Evolutionary conservation across 371 early-diverging fungal genomes (phyloP).

Genomic region (Catenaria anguillulae): DNA sequence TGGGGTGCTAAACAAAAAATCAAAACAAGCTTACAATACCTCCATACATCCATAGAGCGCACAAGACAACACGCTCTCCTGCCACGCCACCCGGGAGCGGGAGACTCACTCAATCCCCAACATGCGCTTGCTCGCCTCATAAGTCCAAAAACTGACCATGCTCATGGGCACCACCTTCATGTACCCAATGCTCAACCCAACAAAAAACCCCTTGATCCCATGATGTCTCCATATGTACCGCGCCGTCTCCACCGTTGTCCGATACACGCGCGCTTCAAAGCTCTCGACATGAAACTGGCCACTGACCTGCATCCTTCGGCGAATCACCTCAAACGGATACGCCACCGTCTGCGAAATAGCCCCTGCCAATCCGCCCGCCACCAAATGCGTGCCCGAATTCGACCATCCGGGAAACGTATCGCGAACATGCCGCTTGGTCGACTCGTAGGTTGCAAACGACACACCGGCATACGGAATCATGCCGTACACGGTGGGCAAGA

Average conservation of each 20-base stretch:
- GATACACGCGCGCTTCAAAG: conserved; percentile 13
- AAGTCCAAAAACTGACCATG: conserved; percentile 69
- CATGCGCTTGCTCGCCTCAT: conserved; percentile 46
- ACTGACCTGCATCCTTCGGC: conserved; percentile 77
- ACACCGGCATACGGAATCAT: conserved; percentile 95
- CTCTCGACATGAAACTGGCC: conserved; percentile 18
- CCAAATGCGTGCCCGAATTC: conserved; percentile 54
- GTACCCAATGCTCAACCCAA: conserved; percentile 82
- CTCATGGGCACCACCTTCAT: conserved; percentile 84
- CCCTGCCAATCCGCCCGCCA: conserved; percentile 70
- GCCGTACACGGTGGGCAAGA: conserved; percentile 64
- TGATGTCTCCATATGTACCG: conserved; percentile 38
- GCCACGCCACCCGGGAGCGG: too few relatives aligned
- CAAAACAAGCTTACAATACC: too few relatives aligned
- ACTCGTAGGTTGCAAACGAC: conserved; percentile 62
- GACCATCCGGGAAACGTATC: conserved; percentile 18
- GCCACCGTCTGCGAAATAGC: conserved; percentile 65
- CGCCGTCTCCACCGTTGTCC: conserved; percentile 38
- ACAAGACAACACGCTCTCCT: too few relatives aligned
- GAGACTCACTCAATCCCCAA: conserved; percentile 16
- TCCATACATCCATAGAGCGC: too few relatives aligned
- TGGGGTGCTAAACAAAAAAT: too few relatives aligned
- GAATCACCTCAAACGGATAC: conserved; percentile 83
- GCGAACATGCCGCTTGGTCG: conserved; percentile 13
- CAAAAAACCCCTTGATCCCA: conserved; percentile 75